Evolutionary conservation across 371 early-diverging fungal genomes (phyloP).

Genomic region (Haplosporangium sp.): DNA sequence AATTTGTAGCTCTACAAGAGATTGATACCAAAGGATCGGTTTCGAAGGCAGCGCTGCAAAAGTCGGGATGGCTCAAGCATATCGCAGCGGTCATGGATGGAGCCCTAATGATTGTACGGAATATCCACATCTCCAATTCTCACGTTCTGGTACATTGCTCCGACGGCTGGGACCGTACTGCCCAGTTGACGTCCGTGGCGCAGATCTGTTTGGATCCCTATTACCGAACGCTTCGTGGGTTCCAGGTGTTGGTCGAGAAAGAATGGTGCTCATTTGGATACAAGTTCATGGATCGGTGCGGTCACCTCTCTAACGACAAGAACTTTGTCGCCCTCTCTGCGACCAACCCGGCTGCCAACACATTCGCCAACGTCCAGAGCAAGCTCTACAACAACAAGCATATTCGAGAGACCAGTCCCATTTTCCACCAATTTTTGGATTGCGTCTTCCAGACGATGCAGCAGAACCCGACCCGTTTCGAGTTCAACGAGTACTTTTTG

Average conservation of each 20-base stretch:
- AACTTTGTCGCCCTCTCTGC: constrained; percentile 70
- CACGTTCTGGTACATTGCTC: constrained; percentile 98
- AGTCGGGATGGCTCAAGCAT: constrained; percentile 92
- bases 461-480: constrained; percentile 91
- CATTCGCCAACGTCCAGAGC: constrained; percentile 79
- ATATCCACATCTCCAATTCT: constrained; percentile 76
- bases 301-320: constrained; percentile 84
- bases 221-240: constrained; percentile 93
- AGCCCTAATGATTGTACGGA: constrained; percentile 82
- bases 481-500: constrained; percentile 89
- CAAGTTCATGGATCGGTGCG: constrained; percentile 94
- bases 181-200: constrained; percentile 90
- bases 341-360: constrained; percentile 69
- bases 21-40: constrained; percentile 63
- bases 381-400: constrained; percentile 71
- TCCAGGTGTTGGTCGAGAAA: constrained; percentile 91
- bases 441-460: constrained; percentile 91
- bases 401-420: constrained; percentile 89
- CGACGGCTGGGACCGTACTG: constrained; percentile 99
- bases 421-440: constrained; percentile 96
- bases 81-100: constrained; percentile 86
- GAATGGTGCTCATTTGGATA: constrained; percentile 97
- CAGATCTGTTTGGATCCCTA: constrained; percentile 94
- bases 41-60: constrained; percentile 63
- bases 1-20: constrained; percentile 62